Evolutionary conservation across 2,329 filamentous ascomycete genomes (phyloP).

Genomic region (Paraconiothyrium sp.): DNA sequence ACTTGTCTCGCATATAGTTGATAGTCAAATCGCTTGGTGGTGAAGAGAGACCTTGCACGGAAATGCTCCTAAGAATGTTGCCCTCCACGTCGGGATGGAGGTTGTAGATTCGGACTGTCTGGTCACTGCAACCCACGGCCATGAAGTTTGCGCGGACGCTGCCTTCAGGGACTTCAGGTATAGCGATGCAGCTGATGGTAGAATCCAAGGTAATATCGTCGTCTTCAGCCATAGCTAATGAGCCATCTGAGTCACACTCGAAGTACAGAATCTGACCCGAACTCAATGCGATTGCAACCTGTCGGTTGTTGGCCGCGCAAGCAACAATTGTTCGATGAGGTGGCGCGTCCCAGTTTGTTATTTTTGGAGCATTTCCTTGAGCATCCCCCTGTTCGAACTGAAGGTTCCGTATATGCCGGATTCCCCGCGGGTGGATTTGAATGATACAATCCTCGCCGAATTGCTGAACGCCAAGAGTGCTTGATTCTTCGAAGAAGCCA

Average conservation of each 20-base stretch:
- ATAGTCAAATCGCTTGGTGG: constrained; percentile 89
- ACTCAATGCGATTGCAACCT: constrained; percentile 92
- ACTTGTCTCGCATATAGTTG: constrained; percentile 95
- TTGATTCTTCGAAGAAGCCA: constrained; percentile 86
- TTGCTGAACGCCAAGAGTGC: constrained; percentile 91
- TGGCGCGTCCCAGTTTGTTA: constrained; percentile 94
- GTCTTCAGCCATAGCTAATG: constrained; percentile 87
- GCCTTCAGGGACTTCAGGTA: constrained; percentile 92
- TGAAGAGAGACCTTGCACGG: constrained; percentile 90
- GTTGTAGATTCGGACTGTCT: constrained; percentile 91
- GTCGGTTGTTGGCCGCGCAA: constrained; percentile 89
- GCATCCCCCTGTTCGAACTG: constrained; percentile 36
- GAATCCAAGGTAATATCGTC: constrained; percentile 93
- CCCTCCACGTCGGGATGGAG: constrained; percentile 84
- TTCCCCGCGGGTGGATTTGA: constrained; percentile 96
- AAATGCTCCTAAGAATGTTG: constrained; percentile 80
- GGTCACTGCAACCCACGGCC: constrained; percentile 96
- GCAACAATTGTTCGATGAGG: constrained; percentile 95
- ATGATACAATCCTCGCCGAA: constrained; percentile 92
- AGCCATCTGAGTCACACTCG: constrained; percentile 92
- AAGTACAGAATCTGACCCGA: constrained; percentile 98
- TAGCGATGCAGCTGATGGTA: constrained; percentile 91
- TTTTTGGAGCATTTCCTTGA: constrained; percentile 60
- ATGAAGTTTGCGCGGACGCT: constrained; percentile 89
- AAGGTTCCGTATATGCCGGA: constrained; percentile 83